phyloP scores from a whole-genome alignment of 768 basidiomycete species.

The Amanita pseudoporphyria region DNA sequence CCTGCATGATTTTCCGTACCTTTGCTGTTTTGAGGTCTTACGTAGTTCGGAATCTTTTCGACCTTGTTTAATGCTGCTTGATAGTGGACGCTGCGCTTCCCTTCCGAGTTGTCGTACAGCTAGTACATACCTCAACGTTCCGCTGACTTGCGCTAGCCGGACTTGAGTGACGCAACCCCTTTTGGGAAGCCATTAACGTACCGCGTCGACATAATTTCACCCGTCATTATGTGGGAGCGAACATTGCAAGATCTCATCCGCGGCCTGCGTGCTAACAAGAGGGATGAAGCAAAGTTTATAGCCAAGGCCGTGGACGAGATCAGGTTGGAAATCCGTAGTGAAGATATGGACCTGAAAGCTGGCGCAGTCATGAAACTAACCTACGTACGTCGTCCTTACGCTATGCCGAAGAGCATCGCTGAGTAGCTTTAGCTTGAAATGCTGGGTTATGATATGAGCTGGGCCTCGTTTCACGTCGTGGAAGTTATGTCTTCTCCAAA shows the following conservation, averaged over 20 bases:
- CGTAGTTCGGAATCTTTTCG: too few species aligned
- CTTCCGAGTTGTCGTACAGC: too few species aligned
- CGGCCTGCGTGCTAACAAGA: constrained; percentile 92
- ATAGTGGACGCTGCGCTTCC: too few species aligned
- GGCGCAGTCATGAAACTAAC: constrained; percentile 92
- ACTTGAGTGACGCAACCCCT: not conserved
- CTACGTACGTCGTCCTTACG: constrained; percentile 57
- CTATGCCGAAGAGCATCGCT: constrained; percentile 6
- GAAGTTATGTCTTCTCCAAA: constrained; percentile 96
- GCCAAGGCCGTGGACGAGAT: constrained; percentile 93
- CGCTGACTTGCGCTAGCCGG: too few species aligned
- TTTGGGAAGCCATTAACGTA: not conserved
- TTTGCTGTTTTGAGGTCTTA: too few species aligned
- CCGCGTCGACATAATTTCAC: not conserved
- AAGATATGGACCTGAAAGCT: constrained; percentile 96
- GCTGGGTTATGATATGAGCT: constrained; percentile 90
- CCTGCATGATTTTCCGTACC: too few species aligned
- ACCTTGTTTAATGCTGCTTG: too few species aligned
- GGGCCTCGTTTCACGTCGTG: constrained; percentile 94
- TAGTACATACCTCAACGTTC: too few species aligned
- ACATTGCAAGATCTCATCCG: constrained; percentile 93
- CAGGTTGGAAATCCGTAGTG: constrained; percentile 78
- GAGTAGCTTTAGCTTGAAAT: constrained; percentile 71
- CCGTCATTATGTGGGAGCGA: constrained; percentile 79
- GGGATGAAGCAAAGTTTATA: constrained; percentile 87